phyloP scores from a whole-genome alignment of 2,329 filamentous ascomycete species.

The Xylaria sp. region DNA sequence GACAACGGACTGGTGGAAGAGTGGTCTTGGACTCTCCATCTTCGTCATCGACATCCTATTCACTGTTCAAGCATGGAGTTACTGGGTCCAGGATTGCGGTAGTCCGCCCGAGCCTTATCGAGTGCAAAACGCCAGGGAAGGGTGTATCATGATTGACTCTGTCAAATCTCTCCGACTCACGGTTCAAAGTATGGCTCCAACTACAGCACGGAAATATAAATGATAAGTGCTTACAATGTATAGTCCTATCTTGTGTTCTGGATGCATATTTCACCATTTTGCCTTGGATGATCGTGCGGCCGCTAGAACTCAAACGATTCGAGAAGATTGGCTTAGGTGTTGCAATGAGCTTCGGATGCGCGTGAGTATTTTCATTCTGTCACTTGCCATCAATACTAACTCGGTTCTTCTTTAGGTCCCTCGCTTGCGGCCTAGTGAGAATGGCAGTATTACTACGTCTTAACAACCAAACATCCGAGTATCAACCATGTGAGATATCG shows the following conservation, averaged over 20 bases:
- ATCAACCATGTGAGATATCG: slow-evolving; percentile 30
- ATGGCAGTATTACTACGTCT: slow-evolving; percentile 21
- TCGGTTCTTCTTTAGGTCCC: slow-evolving; percentile 29
- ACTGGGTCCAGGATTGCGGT: slow-evolving; percentile 39
- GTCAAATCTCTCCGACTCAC: slow-evolving; percentile 27
- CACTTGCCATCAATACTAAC: background rate
- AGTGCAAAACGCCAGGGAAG: slow-evolving; percentile 1
- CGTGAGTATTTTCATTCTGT: slow-evolving; percentile 26
- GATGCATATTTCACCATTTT: slow-evolving; percentile 37
- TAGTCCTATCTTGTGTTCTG: slow-evolving; percentile 36
- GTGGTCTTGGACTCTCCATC: slow-evolving; percentile 24
- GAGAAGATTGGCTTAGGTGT: slow-evolving; percentile 39
- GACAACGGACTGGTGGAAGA: slow-evolving; percentile 37
- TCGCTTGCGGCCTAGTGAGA: slow-evolving; percentile 29
- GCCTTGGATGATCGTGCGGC: slow-evolving; percentile 38
- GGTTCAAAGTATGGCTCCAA: slow-evolving; percentile 30
- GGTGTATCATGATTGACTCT: slow-evolving; percentile 28
- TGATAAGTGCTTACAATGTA: slow-evolving; percentile 10
- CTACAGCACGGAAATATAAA: background rate
- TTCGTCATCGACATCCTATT: slow-evolving; percentile 34
- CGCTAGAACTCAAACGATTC: slow-evolving; percentile 32
- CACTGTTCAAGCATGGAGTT: slow-evolving; percentile 31
- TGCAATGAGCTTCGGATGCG: slow-evolving; percentile 39
- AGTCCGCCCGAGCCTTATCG: slow-evolving; percentile 27
- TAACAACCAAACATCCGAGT: background rate